Evolutionary conservation across 2,329 filamentous ascomycete genomes (phyloP).

Genomic region (Drechslerella coelobrocha): DNA sequence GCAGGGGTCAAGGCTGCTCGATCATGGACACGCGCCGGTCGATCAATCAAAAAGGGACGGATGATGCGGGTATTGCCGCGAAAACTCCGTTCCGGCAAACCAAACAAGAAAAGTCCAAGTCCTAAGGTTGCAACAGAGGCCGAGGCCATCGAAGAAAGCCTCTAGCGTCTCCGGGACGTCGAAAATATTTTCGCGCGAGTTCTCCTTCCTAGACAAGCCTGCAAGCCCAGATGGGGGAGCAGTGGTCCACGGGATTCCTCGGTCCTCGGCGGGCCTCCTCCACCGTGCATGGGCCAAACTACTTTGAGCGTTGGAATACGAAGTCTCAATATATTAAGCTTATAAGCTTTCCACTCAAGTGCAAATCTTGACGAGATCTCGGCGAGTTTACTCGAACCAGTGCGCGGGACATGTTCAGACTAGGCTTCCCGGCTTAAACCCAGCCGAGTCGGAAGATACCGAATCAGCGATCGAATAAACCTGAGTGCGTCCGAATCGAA

Average conservation of each 20-base stretch:
- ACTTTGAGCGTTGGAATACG: neutral
- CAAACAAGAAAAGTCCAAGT: too few relatives aligned
- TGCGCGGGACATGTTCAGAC: neutral
- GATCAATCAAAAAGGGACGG: neutral
- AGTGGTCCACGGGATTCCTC: too few relatives aligned
- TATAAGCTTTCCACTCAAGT: too few relatives aligned
- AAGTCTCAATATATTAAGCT: neutral
- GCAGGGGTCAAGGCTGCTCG: conserved; percentile 12
- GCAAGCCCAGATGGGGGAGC: too few relatives aligned
- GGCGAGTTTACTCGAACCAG: conserved; percentile 2
- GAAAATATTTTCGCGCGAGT: too few relatives aligned
- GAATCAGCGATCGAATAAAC: neutral
- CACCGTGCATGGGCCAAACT: neutral
- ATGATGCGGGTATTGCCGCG: conserved; percentile 33
- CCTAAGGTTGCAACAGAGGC: too few relatives aligned
- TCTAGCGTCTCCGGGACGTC: too few relatives aligned
- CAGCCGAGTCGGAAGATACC: neutral
- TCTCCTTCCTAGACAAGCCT: too few relatives aligned
- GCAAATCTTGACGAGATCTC: neutral
- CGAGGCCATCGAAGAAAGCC: too few relatives aligned
- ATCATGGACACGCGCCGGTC: conserved; percentile 17
- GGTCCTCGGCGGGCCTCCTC: neutral
- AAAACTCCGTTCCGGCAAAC: conserved; percentile 5
- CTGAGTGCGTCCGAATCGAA: neutral
- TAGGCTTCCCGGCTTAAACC: neutral